A percentile compares a stretch with the other conserved stretches of the same genome.
Evolutionary conservation across 1,139 yeast genomes (phyloP).

Genomic region (Magnusiomyces suaveolens): DNA sequence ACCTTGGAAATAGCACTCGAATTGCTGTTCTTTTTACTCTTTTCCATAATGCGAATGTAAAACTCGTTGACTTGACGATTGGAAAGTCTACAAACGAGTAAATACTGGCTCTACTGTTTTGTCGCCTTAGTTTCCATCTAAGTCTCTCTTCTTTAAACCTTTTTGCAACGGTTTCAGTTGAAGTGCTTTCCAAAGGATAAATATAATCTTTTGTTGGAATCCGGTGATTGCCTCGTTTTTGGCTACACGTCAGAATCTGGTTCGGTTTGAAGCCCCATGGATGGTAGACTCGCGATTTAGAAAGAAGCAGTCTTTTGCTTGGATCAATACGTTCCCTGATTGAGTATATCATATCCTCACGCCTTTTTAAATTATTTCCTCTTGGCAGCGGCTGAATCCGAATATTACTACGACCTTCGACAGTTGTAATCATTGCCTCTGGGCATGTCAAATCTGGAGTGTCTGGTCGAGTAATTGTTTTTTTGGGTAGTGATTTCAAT

Average conservation of each 20-base stretch:
- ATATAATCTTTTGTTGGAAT: neutral
- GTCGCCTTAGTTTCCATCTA: neutral
- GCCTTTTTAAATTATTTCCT: neutral
- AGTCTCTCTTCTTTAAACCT: neutral
- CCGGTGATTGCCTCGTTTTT: neutral
- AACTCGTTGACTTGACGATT: neutral
- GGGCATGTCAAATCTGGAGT: neutral
- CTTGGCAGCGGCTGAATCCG: neutral
- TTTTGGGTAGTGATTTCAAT: neutral
- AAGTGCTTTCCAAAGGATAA: neutral
- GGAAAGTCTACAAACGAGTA: neutral
- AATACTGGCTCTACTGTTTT: neutral
- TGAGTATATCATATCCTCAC: neutral
- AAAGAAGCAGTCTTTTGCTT: neutral
- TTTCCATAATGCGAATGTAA: neutral
- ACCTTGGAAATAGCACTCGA: neutral
- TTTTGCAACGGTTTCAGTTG: neutral
- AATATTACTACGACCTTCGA: neutral
- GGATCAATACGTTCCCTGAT: neutral
- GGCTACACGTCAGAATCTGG: neutral
- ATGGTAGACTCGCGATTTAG: slow-evolving; percentile 2
- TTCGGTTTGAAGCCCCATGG: slow-evolving; percentile 2
- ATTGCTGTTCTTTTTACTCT: neutral
- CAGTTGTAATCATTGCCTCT: neutral
- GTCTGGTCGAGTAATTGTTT: neutral